Percentiles rank a stretch among this genome's conserved stretches.
Conservation (phyloP, 164 flowering plant species). For the Chloranthus sessilifolius region DNA sequence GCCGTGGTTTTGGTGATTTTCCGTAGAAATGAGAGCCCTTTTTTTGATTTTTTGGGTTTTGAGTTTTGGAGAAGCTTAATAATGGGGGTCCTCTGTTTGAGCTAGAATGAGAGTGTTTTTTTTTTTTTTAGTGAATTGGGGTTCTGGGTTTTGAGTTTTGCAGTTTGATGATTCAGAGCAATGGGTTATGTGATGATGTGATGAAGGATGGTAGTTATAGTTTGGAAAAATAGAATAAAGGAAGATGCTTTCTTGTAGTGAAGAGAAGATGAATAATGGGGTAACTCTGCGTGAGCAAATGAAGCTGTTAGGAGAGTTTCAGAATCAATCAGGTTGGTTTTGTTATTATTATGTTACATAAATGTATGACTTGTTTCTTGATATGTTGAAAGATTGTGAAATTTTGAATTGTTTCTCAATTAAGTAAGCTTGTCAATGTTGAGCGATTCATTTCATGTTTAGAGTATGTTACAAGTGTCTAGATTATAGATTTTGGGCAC, state of each 20-base stretch:
- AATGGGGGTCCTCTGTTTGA: constrained; percentile 30
- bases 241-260: constrained; percentile 24
- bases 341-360: neutral
- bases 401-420: no score
- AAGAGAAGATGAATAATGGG: constrained; percentile 43
- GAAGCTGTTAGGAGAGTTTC: constrained; percentile 77
- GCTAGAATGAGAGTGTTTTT: constrained; percentile 9
- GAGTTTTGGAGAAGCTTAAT: constrained; percentile 33
- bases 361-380: neutral
- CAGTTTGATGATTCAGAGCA: constrained; percentile 7
- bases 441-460: no score
- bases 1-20: neutral
- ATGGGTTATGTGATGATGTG: constrained; percentile 19
- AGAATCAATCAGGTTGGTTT: constrained; percentile 72
- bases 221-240: neutral
- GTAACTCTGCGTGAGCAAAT: constrained; percentile 59
- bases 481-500: neutral
- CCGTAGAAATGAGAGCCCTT: neutral
- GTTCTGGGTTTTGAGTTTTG: constrained; percentile 11
- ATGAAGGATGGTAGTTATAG: constrained; percentile 1
- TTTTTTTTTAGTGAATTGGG: constrained; percentile 17
- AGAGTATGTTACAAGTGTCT: neutral
- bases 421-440: no score
- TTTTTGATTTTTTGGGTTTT: constrained; percentile 20
- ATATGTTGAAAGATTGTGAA: neutral